Percentiles rank a stretch among this genome's conserved stretches.
Evolutionary conservation across 148 eudicot genomes (phyloP).

Genomic region (Dianthus caryophyllus): DNA sequence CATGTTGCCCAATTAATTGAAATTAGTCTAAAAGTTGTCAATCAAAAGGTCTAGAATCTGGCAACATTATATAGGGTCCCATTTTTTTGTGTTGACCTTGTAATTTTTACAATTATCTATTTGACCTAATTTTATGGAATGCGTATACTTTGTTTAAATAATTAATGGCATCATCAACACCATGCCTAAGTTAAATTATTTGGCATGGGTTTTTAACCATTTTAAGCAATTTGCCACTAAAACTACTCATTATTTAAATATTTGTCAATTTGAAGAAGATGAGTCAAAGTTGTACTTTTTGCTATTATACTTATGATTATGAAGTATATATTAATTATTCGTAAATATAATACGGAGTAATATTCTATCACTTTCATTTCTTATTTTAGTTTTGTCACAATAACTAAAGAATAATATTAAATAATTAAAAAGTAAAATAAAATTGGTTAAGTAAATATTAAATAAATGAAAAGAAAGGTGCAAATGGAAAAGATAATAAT

Average conservation of each 20-base stretch:
- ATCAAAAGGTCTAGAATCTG: slow-evolving; percentile 13
- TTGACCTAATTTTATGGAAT: slow-evolving; percentile 17
- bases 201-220: not conserved
- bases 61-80: slow-evolving; percentile 4
- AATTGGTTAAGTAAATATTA: too few relatives aligned
- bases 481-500: too few relatives aligned
- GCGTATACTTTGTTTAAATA: not conserved
- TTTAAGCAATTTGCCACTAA: slow-evolving; percentile 1
- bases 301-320: not conserved
- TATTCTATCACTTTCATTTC: too few relatives aligned
- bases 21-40: not conserved
- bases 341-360: too few relatives aligned
- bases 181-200: not conserved
- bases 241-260: not conserved
- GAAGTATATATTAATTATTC: too few relatives aligned
- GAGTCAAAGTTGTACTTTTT: not conserved
- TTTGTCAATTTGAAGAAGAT: not conserved
- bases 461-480: too few relatives aligned
- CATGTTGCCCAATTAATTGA: not conserved
- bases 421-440: too few relatives aligned
- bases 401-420: too few relatives aligned
- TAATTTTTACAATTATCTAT: not conserved
- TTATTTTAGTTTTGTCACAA: too few relatives aligned
- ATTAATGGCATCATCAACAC: not conserved
- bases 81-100: not conserved